These are phyloP conservation scores for Pichia sp. DNA, from an alignment of 1,139 yeast genomes.

Conservation along the genomic window DNA sequence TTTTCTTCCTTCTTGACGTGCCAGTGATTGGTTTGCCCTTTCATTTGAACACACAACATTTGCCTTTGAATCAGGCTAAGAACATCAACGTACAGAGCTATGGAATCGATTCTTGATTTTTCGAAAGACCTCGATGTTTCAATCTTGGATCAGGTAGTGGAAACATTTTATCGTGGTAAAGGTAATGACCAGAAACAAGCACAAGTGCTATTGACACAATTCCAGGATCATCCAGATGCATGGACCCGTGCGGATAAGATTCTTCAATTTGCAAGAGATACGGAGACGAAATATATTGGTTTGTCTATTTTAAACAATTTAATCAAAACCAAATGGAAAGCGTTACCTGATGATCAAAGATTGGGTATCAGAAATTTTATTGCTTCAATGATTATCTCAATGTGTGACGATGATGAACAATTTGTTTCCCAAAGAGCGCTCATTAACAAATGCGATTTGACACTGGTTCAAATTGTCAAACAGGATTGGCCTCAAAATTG, in stretches of 20 bases:
- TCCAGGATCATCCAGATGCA: conserved; percentile 91
- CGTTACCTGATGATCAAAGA: conserved; percentile 78
- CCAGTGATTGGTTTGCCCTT: no score
- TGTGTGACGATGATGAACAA: conserved; percentile 79
- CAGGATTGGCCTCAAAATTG: conserved; percentile 99
- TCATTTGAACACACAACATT: no score
- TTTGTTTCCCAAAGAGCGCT: conserved; percentile 73
- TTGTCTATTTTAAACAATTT: conserved; percentile 82
- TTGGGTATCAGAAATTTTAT: conserved; percentile 87
- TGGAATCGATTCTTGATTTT: conserved; percentile 89
- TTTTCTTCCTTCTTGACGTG: no score
- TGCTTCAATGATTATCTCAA: conserved; percentile 85
- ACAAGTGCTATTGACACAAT: conserved; percentile 72
- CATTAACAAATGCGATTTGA: conserved; percentile 87
- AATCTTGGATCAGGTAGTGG: conserved; percentile 77
- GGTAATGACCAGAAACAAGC: conserved; percentile 81
- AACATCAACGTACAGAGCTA: conserved; percentile 19
- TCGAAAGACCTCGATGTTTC: conserved; percentile 73
- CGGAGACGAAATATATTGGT: conserved; percentile 91
- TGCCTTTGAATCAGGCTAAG: no score
- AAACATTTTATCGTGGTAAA: conserved; percentile 76
- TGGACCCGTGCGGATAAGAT: conserved; percentile 95
- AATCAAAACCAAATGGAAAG: conserved; percentile 90
- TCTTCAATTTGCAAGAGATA: conserved; percentile 64
- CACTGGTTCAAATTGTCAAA: conserved; percentile 86